Base-by-base conservation (phyloP, 169 alveolate species). In the Plasmodium vivax region DNA sequence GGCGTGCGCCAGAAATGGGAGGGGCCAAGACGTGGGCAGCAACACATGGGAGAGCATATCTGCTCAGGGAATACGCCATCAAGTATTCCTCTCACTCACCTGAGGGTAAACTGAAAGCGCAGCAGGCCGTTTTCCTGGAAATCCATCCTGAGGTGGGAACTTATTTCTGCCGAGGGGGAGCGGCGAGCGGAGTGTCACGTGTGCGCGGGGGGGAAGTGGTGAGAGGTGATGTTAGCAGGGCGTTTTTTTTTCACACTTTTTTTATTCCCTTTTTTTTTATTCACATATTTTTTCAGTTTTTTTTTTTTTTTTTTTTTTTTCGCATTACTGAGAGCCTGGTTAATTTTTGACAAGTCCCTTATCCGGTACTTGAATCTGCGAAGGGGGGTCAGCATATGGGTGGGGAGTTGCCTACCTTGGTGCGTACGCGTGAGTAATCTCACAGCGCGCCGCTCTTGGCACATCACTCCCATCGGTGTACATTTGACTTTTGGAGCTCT, bases 81-180 rank as follows among this genome's bases (percentile, higher is more conserved):
- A 72, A 12, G 8, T 23, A 62, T 68, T 36, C n/a, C 9, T 23
- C 27, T 38, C 38, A 56, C 38, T 88, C 54, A 88, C 94, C 30
- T 88, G 71, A 88, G 58, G 73, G 94, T 88, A 68, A 88, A 88
- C 74, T 88, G 94, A 41, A 88, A 81, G 3, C 94, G 32, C 36
- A 88, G 32, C 74, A 88, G 43, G 2, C 94, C 94, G 51, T 88
- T 88, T 27, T 88, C 94, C 36, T 88, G 94, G 51, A 88, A 62
- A 80, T 88, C 94, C 94, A 88, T 58, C 23, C 94, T 56, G 74
- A 88, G 83, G 58, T 88, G 90, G 56, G 94, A 88, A 68, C 94
- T 88, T 73, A 88, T 88, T 80, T 88, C 94, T 88, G 43, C 7
- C 16, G 32, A 41, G 34, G 82, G 58, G 32, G 34, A 79, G 16